phyloP scores from a whole-genome alignment of 768 basidiomycete genomes.

The Mycena venus region DNA sequence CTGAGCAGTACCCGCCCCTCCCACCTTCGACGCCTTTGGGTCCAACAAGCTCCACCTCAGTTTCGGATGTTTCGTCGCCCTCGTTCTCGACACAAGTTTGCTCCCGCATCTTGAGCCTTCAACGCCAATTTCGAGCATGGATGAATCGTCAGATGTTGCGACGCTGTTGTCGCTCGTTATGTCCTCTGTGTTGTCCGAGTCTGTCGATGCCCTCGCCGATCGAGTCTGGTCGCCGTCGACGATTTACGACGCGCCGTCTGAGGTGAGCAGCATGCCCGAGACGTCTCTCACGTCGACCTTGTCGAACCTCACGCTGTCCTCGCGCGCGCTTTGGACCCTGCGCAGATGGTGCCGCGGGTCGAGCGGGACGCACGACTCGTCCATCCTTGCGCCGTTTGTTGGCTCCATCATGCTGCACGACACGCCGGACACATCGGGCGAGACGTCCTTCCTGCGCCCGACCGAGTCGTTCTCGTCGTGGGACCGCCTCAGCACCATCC shows the following conservation, averaged over 20 bases:
- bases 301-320: constrained; percentile 23
- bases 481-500: constrained; percentile 60
- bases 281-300: constrained; percentile 22
- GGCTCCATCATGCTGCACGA: constrained; percentile 69
- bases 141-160: constrained; percentile 36
- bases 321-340: constrained; percentile 43
- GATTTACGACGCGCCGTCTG: constrained; percentile 16
- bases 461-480: constrained; percentile 59
- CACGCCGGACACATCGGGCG: constrained; percentile 73
- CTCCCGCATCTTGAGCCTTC: constrained; percentile 22
- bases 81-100: constrained; percentile 22
- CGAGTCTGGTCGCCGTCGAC: constrained; percentile 22
- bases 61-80: constrained; percentile 18
- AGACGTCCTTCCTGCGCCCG: constrained; percentile 81
- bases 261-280: constrained; percentile 25
- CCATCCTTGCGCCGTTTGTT: constrained; percentile 75
- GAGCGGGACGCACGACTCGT: constrained; percentile 82
- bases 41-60: neutral
- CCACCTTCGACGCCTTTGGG: constrained; percentile 42
- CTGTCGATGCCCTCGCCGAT: constrained; percentile 51
- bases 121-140: constrained; percentile 18
- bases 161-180: constrained; percentile 48
- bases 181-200: constrained; percentile 40
- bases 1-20: too few species aligned
- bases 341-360: constrained; percentile 72